Evolutionary conservation across 805 yeast species (phyloP).

Genomic region (Schizosaccharomyces cryophilus): DNA sequence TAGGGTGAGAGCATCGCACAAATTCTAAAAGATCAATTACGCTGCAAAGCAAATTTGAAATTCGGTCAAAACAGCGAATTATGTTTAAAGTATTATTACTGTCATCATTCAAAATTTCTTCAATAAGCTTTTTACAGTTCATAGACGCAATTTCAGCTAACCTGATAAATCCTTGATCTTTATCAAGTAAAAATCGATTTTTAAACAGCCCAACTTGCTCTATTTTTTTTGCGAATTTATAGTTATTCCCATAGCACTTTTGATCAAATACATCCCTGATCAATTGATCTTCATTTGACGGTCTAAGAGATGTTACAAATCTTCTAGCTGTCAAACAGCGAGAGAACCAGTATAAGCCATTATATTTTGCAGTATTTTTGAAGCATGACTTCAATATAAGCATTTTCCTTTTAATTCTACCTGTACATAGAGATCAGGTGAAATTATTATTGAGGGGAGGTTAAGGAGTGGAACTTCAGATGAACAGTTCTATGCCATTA

Average conservation of each 20-base stretch:
- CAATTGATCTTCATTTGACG: neutral
- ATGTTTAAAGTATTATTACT: neutral
- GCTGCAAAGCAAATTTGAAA: slow-evolving; percentile 71
- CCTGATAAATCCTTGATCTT: neutral
- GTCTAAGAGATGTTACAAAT: neutral
- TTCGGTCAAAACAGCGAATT: slow-evolving; percentile 37
- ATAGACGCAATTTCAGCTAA: neutral
- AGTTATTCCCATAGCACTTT: neutral
- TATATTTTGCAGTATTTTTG: too few species aligned
- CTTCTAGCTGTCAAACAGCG: neutral
- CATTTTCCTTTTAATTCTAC: too few species aligned
- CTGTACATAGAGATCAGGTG: too few species aligned
- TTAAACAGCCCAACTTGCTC: neutral
- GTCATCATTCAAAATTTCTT: neutral
- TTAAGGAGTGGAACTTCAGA: too few species aligned
- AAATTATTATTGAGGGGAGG: too few species aligned
- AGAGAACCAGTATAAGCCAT: too few species aligned
- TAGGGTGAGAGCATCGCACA: slow-evolving; percentile 62
- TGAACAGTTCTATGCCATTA: too few species aligned
- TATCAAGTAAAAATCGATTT: neutral
- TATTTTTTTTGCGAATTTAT: neutral
- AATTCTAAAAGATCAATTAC: slow-evolving; percentile 88
- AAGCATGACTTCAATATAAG: too few species aligned
- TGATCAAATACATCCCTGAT: neutral
- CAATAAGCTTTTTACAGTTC: neutral